Percentiles rank a stretch among this genome's conserved stretches.
Conservation (phyloP, 176 grass and related monocot species). For the Alopecurus myosuroides region DNA sequence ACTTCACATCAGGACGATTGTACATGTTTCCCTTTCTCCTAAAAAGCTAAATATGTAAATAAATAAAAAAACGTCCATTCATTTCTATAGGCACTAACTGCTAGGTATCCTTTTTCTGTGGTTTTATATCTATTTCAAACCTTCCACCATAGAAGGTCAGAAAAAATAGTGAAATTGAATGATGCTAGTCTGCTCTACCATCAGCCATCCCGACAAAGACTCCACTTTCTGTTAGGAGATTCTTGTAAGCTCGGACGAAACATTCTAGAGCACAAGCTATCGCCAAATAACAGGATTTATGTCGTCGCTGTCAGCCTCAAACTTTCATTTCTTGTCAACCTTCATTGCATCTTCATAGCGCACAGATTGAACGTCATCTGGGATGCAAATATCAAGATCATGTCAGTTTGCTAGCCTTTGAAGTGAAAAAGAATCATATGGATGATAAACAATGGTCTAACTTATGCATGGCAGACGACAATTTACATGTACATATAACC, state of each 20-base stretch:
- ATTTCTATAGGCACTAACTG: background rate
- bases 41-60: background rate
- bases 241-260: background rate
- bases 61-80: background rate
- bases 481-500: background rate
- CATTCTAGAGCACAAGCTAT: constrained; percentile 7
- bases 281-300: background rate
- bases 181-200: background rate
- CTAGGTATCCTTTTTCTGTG: background rate
- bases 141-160: background rate
- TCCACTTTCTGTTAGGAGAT: background rate
- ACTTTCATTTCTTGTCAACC: constrained; percentile 15
- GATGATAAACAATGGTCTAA: background rate
- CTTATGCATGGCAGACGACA: background rate
- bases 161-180: constrained; percentile 1
- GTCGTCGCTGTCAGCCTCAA: background rate
- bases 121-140: background rate
- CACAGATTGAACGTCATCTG: constrained; percentile 19
- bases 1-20: background rate
- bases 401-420: constrained; percentile 9
- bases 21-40: background rate
- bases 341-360: constrained; percentile 18
- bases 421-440: background rate
- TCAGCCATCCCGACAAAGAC: background rate
- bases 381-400: background rate